Base-by-base conservation (phyloP, 2,329 filamentous ascomycete genomes). In the Botrytis paeoniae region DNA sequence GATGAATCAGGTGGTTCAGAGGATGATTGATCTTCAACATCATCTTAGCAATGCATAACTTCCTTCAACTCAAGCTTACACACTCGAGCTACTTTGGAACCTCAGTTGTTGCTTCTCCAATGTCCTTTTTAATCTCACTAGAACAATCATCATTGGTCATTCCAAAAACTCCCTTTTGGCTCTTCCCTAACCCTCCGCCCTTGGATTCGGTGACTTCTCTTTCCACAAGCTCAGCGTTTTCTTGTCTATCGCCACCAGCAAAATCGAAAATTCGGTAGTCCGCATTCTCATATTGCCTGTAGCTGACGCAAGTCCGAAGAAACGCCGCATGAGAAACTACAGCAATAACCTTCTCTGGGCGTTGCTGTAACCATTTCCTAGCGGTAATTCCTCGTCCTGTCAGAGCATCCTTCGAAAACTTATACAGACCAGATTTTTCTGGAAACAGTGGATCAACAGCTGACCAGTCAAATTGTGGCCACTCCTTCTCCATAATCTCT, bases 201-300 rank as follows among this genome's bases (percentile, higher is more conserved):
- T 74, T 79, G 63, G 72, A 68, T 41, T 80, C 76, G 14, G 80
- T 81, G 45, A 78, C 60, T 64, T 78, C 76, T 78, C 77, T 78
- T 73, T 81, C 80, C 22, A 78, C 71, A 45, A 81, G 74, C 43
- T 72, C 75, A 32, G 74, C 76, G 10, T 73, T 76, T n/a, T 64
- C 65, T 41, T 77, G 76, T 6, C 77, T 77, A 57, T 78, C 73
- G 12, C 74, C 79, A 32, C 77, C 75, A 37, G 64, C 75, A 73
- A 81, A 81, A 8, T 80, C 77, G 69, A 81, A 81, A 37, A 80
- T 76, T 37, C 80, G 73, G 68, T 75, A 81, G 74, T 81, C 80
- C 3, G 80, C 80, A 75, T 81, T 81, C 6, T 75, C 75, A 70
- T 78, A 81, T 37, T 71, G 73, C 48, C 74, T 75, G 48, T 77